Conservation (phyloP, 805 yeast genomes). For the Wickerhamiella brachini region DNA sequence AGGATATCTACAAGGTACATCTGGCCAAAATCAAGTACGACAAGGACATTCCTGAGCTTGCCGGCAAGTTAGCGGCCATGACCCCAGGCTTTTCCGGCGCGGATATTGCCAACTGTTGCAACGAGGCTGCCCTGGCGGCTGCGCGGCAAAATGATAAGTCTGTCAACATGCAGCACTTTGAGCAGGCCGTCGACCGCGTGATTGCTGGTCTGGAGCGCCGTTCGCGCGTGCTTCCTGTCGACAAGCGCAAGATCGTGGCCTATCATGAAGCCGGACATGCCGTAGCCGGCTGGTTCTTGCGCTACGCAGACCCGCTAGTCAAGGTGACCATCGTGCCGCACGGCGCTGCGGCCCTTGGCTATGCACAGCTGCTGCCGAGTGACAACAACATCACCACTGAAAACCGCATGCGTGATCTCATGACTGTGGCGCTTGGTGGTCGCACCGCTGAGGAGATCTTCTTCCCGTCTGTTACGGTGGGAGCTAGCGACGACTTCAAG, state of each 20-base stretch:
- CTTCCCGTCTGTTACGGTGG: constrained; percentile 76
- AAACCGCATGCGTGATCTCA: constrained; percentile 65
- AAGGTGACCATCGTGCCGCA: constrained; percentile 92
- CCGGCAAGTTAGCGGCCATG: constrained; percentile 77
- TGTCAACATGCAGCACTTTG: constrained; percentile 65
- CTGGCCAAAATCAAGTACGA: constrained; percentile 40
- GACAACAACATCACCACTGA: constrained; percentile 69
- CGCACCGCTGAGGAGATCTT: constrained; percentile 84
- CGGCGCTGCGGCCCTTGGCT: constrained; percentile 92
- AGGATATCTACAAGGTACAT: constrained; percentile 73
- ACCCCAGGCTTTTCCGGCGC: constrained; percentile 97
- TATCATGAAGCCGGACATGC: constrained; percentile 98
- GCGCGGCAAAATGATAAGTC: constrained; percentile 57
- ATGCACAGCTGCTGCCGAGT: constrained; percentile 87
- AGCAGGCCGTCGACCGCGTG: constrained; percentile 85
- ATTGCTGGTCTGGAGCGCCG: constrained; percentile 89
- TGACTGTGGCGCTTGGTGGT: constrained; percentile 93
- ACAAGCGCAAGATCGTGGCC: constrained; percentile 76
- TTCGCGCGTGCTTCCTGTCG: constrained; percentile 60
- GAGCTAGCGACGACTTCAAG: constrained; percentile 87
- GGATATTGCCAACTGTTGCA: constrained; percentile 87
- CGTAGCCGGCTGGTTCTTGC: constrained; percentile 84
- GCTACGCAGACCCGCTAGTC: constrained; percentile 77
- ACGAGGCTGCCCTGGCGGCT: constrained; percentile 88
- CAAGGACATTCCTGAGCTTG: constrained; percentile 42